A percentile compares a stretch with the other conserved stretches of the same genome.
phyloP scores from a whole-genome alignment of 2,329 filamentous ascomycete species.

The Orbilia brochopaga region DNA sequence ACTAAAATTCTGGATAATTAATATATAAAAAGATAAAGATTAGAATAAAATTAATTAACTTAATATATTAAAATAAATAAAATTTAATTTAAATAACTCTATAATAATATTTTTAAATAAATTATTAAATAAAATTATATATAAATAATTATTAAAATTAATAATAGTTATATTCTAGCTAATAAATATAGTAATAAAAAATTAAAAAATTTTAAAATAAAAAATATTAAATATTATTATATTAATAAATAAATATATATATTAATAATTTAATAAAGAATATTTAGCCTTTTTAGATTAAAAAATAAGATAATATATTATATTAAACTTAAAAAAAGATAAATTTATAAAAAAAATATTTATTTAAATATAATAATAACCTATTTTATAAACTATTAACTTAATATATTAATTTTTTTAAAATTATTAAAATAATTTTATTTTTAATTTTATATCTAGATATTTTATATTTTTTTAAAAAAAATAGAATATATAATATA shows the following conservation, averaged over 20 bases:
- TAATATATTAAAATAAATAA: neutral
- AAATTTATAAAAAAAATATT: neutral
- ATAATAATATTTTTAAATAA: neutral
- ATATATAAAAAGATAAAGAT: neutral
- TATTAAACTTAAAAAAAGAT: slow-evolving; percentile 7
- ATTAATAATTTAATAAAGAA: too few relatives aligned
- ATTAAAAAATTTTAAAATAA: neutral
- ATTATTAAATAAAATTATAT: neutral
- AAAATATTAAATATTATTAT: neutral
- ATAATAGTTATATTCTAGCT: neutral
- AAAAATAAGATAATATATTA: neutral
- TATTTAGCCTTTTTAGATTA: too few relatives aligned
- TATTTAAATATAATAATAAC: neutral
- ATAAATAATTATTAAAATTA: neutral
- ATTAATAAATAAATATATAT: too few relatives aligned
- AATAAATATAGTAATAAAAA: neutral
- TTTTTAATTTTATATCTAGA: neutral
- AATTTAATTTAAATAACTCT: slow-evolving; percentile 7
- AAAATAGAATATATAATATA: slow-evolving; percentile 6
- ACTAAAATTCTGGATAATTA: too few relatives aligned
- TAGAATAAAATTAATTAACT: neutral
- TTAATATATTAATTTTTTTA: neutral
- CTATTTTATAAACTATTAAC: neutral
- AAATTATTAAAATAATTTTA: neutral
- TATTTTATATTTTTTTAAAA: neutral